phyloP scores from a whole-genome alignment of 108 stramenopile genomes.

The Cylindrotheca fusiformis region DNA sequence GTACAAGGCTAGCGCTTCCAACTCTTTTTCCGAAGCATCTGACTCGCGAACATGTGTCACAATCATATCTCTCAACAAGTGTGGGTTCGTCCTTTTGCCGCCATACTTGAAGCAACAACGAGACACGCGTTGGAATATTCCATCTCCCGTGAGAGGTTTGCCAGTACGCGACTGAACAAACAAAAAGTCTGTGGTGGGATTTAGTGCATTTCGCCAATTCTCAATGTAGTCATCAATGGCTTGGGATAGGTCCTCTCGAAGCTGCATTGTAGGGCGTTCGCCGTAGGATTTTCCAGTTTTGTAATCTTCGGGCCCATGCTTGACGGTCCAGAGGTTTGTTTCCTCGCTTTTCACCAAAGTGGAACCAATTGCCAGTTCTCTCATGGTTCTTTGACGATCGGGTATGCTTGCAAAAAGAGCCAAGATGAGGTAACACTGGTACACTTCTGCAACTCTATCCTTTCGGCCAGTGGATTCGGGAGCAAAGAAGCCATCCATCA shows the following conservation, averaged over 20 bases:
- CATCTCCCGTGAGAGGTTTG: slow-evolving; percentile 68
- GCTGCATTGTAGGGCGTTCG: slow-evolving; percentile 70
- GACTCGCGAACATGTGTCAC: slow-evolving; percentile 82
- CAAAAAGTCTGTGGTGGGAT: slow-evolving; percentile 42
- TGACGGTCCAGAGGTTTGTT: slow-evolving; percentile 51
- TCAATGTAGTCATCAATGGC: slow-evolving; percentile 74
- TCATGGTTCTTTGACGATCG: slow-evolving; percentile 82
- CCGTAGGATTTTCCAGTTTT: slow-evolving; percentile 85
- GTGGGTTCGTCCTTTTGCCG: slow-evolving; percentile 80
- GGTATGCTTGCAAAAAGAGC: slow-evolving; percentile 79
- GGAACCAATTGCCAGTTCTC: slow-evolving; percentile 74
- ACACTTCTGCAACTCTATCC: slow-evolving; percentile 52
- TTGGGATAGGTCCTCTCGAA: slow-evolving; percentile 50
- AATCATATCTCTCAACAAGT: slow-evolving; percentile 80
- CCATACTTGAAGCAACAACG: slow-evolving; percentile 73
- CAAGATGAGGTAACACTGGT: slow-evolving; percentile 72
- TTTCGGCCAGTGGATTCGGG: not conserved
- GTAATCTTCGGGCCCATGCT: slow-evolving; percentile 79
- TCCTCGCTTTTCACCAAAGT: slow-evolving; percentile 50
- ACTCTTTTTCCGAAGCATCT: slow-evolving; percentile 76
- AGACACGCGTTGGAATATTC: slow-evolving; percentile 68
- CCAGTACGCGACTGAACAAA: slow-evolving; percentile 77
- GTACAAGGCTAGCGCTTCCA: slow-evolving; percentile 82
- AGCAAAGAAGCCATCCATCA: slow-evolving; percentile 31
- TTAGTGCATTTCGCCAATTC: slow-evolving; percentile 62